Percentiles rank a stretch among this genome's conserved stretches.
phyloP scores from a whole-genome alignment of 495 filamentous ascomycete genomes.

The Neurospora sp. region DNA sequence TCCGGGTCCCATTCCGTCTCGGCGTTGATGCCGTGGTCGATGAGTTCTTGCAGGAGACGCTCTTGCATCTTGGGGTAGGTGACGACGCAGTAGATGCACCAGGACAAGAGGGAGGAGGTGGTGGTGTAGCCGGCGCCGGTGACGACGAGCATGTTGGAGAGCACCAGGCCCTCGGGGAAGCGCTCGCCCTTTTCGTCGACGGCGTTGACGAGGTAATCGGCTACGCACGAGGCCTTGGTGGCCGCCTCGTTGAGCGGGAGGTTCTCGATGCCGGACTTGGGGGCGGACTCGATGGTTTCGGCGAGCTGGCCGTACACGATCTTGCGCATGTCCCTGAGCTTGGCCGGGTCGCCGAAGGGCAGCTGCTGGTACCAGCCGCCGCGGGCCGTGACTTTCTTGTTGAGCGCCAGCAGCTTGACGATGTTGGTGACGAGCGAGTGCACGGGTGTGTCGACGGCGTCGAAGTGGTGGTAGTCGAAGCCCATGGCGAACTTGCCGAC shows the following conservation, averaged over 20 bases:
- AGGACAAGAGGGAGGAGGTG: conserved; percentile 40
- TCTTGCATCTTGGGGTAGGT: conserved; percentile 42
- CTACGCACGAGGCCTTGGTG: conserved; percentile 23
- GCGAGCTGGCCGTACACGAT: conserved; percentile 25
- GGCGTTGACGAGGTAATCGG: conserved; percentile 38
- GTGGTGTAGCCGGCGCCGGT: conserved; percentile 47
- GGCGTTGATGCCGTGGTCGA: conserved; percentile 31
- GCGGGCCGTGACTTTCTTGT: conserved; percentile 40
- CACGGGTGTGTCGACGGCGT: conserved; percentile 25
- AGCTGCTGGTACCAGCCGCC: conserved; percentile 41
- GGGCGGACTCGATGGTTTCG: conserved; percentile 27
- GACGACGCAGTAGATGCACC: conserved; percentile 41
- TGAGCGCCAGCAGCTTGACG: conserved; percentile 34
- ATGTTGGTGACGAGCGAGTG: conserved; percentile 33
- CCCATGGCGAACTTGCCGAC: conserved; percentile 43
- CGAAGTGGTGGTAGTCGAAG: conserved; percentile 44
- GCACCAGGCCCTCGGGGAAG: conserved; percentile 24
- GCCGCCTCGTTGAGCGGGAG: conserved; percentile 43
- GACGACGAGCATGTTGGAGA: conserved; percentile 19
- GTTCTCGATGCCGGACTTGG: conserved; percentile 25
- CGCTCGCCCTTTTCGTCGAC: conserved; percentile 43
- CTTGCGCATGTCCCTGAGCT: conserved; percentile 19
- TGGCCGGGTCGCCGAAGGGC: conserved; percentile 41
- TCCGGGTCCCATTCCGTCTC: conserved; percentile 33
- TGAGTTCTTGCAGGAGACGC: conserved; percentile 40